phyloP scores from a whole-genome alignment of 352 stramenopile species.

The Pythium phragmiticola region DNA sequence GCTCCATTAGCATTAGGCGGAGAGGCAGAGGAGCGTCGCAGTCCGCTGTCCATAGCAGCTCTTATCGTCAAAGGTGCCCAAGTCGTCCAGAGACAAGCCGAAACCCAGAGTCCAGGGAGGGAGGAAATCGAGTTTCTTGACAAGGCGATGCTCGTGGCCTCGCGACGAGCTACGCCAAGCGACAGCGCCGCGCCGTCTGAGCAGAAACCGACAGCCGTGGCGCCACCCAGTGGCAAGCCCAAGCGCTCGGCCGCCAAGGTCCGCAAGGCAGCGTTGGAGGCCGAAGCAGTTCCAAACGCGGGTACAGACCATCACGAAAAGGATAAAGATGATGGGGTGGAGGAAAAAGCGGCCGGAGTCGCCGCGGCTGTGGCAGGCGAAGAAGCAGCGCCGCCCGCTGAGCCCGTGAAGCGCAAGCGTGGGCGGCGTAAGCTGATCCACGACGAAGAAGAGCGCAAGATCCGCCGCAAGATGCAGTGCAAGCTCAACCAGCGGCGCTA shows the following conservation, averaged over 20 bases:
- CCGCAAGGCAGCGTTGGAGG: neutral
- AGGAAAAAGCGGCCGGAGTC: neutral
- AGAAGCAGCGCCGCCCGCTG: neutral
- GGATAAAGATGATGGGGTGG: neutral
- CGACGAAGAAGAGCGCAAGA: slow-evolving; percentile 60
- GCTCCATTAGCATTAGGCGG: neutral
- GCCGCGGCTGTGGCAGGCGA: neutral
- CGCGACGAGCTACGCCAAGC: neutral
- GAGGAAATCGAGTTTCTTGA: too few relatives aligned
- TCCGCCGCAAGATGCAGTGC: slow-evolving; percentile 66
- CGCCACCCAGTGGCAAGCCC: neutral
- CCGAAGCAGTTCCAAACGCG: neutral
- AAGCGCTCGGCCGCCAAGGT: slow-evolving; percentile 3
- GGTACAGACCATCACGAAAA: neutral
- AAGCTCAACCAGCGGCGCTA: slow-evolving; percentile 76
- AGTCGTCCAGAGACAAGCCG: neutral
- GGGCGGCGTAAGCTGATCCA: slow-evolving; percentile 55
- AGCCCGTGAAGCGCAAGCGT: slow-evolving; percentile 31
- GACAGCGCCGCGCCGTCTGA: neutral
- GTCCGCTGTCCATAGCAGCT: neutral
- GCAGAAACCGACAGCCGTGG: neutral
- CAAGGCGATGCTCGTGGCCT: slow-evolving; percentile 1
- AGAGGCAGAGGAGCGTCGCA: neutral
- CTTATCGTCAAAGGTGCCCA: neutral
- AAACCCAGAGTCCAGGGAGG: neutral